phyloP scores from a whole-genome alignment of 2,329 filamentous ascomycete species.

The Ascochyta viciae-villosae region DNA sequence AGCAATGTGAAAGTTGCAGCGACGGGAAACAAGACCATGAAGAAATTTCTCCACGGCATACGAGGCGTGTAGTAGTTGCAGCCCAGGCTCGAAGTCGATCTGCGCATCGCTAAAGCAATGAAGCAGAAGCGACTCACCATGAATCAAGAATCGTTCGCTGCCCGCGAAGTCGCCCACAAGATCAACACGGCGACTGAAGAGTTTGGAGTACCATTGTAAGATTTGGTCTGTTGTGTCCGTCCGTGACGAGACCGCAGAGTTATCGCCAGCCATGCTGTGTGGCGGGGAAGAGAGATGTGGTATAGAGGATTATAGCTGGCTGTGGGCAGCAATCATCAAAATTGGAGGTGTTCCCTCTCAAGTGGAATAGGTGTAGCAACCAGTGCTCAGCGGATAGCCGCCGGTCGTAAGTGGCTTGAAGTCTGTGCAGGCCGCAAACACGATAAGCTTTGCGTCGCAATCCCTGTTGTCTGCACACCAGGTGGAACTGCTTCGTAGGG shows the following conservation, averaged over 20 bases:
- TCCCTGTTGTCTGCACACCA: slow-evolving; percentile 7
- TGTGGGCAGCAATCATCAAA: slow-evolving; percentile 15
- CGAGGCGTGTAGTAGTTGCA: slow-evolving; percentile 74
- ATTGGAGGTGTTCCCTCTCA: slow-evolving; percentile 9
- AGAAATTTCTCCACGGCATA: slow-evolving; percentile 74
- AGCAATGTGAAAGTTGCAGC: slow-evolving; percentile 73
- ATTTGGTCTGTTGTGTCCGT: slow-evolving; percentile 31
- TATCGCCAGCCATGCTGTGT: slow-evolving; percentile 31
- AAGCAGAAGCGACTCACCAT: slow-evolving; percentile 75
- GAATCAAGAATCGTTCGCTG: slow-evolving; percentile 73
- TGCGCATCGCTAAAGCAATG: slow-evolving; percentile 67
- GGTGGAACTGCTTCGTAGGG: slow-evolving; percentile 1
- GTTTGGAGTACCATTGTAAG: slow-evolving; percentile 45
- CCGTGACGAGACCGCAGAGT: slow-evolving; percentile 19
- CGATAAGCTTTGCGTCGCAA: slow-evolving; percentile 18
- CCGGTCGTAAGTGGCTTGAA: slow-evolving; percentile 15
- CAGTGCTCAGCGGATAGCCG: slow-evolving; percentile 16
- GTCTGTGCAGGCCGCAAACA: slow-evolving; percentile 25
- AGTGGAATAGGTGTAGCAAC: slow-evolving; percentile 11
- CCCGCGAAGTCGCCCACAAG: slow-evolving; percentile 79
- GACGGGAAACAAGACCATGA: slow-evolving; percentile 64
- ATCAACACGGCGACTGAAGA: slow-evolving; percentile 48
- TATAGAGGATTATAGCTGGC: slow-evolving; percentile 9
- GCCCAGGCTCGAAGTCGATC: slow-evolving; percentile 70
- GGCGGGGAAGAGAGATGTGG: slow-evolving; percentile 4